Evolutionary conservation across 1,284 basidiomycete genomes (phyloP).

Genomic region (Clitocybe nebularis): DNA sequence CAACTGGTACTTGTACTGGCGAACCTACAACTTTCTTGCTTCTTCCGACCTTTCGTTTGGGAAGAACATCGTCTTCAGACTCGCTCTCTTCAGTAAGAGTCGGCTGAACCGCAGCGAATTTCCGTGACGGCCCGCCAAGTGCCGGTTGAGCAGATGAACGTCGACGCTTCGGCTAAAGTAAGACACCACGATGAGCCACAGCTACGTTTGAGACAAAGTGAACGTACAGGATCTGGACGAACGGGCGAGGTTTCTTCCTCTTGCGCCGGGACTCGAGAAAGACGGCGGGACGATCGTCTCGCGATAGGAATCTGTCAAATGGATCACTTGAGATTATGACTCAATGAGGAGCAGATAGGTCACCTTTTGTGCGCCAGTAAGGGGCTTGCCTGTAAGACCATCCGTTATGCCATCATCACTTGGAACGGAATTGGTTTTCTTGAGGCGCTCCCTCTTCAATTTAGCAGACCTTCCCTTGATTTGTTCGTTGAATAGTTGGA

Average conservation of each 20-base stretch:
- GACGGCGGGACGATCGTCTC: conserved; percentile 45
- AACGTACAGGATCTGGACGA: conserved; percentile 47
- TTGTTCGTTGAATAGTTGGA: conserved; percentile 76
- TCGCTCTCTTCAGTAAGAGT: conserved; percentile 72
- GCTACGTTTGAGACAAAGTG: conserved; percentile 7
- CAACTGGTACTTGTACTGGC: conserved; percentile 1
- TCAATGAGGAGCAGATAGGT: too few relatives aligned
- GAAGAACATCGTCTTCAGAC: conserved; percentile 59
- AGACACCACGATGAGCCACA: conserved; percentile 12
- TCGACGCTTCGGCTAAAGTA: conserved; percentile 31
- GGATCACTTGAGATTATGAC: not conserved
- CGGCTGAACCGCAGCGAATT: conserved; percentile 35
- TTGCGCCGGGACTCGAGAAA: conserved; percentile 44
- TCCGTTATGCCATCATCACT: conserved; percentile 80
- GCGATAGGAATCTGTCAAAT: conserved; percentile 24
- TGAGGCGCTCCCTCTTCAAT: conserved; percentile 62
- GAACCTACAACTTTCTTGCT: conserved; percentile 57
- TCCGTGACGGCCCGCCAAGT: conserved; percentile 49
- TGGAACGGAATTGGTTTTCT: conserved; percentile 63
- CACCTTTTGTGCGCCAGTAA: conserved; percentile 47
- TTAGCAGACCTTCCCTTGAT: conserved; percentile 62
- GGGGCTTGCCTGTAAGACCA: conserved; percentile 66
- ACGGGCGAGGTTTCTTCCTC: conserved; percentile 34
- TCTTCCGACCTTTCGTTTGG: conserved; percentile 56
- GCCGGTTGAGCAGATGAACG: conserved; percentile 62